Evolutionary conservation across 257 asterid genomes (phyloP).

Genomic region (Ilex aquifolium): DNA sequence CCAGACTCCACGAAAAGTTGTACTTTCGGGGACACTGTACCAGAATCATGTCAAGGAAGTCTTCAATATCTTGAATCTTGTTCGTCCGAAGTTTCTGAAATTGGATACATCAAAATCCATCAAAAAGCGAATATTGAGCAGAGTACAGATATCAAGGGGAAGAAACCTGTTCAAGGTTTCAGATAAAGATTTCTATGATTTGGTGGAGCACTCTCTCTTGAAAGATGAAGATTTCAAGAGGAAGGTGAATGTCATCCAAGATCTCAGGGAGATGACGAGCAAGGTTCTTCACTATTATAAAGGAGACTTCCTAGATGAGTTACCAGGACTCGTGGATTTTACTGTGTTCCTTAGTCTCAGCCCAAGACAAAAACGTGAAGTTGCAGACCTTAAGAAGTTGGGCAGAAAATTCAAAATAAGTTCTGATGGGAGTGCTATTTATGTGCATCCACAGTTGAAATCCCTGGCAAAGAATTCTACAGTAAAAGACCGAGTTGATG

Average conservation of each 20-base stretch:
- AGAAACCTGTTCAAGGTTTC: conserved; percentile 49
- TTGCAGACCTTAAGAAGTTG: conserved; percentile 36
- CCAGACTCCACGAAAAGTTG: conserved; percentile 80
- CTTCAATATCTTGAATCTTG: conserved; percentile 86
- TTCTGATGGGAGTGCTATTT: conserved; percentile 93
- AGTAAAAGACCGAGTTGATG: conserved; percentile 71
- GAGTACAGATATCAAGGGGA: conserved; percentile 43
- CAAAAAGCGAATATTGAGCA: conserved; percentile 78
- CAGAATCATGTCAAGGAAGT: conserved; percentile 96
- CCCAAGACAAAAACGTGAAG: conserved; percentile 49
- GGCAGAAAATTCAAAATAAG: conserved; percentile 60
- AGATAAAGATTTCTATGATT: conserved; percentile 71
- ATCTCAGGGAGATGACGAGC: conserved; percentile 84
- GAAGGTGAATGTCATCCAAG: conserved; percentile 72
- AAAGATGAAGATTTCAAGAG: conserved; percentile 67
- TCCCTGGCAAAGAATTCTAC: conserved; percentile 53
- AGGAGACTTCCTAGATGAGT: conserved; percentile 94
- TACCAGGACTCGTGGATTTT: conserved; percentile 89
- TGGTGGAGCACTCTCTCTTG: conserved; percentile 66
- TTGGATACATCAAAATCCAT: conserved; percentile 58
- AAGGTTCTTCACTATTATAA: conserved; percentile 83
- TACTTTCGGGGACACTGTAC: conserved; percentile 90
- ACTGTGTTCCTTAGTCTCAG: conserved; percentile 68
- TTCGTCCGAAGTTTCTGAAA: conserved; percentile 84
- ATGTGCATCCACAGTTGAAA: conserved; percentile 71